Evolutionary conservation across 768 basidiomycete species (phyloP).

Genomic region (Suillus subaureus): DNA sequence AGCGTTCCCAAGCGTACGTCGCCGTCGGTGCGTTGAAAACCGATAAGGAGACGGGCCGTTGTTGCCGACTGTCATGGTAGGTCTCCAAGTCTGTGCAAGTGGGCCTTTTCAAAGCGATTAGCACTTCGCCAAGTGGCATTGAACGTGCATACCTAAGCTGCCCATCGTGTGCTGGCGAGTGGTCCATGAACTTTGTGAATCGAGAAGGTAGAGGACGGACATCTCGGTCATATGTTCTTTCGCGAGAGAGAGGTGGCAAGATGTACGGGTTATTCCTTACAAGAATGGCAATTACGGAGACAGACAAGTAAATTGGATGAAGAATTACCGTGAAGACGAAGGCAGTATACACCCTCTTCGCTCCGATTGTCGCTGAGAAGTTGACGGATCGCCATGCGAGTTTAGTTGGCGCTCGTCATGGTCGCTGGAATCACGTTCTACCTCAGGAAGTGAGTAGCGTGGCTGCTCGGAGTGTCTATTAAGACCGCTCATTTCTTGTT

Average conservation of each 20-base stretch:
- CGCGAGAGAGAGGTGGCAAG: slow-evolving; percentile 34
- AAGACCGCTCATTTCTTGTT: slow-evolving; percentile 22
- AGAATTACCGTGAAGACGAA: slow-evolving; percentile 10
- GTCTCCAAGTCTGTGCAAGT: slow-evolving; percentile 25
- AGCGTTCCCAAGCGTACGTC: slow-evolving; percentile 50
- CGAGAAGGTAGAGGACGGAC: slow-evolving; percentile 34
- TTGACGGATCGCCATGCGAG: neutral
- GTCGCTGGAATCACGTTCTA: slow-evolving; percentile 26
- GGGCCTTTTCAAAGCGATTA: slow-evolving; percentile 23
- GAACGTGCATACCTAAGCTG: slow-evolving; percentile 24
- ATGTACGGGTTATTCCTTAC: slow-evolving; percentile 28
- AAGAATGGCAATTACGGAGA: neutral
- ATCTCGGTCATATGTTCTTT: slow-evolving; percentile 35
- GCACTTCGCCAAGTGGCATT: slow-evolving; percentile 14
- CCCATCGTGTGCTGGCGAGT: slow-evolving; percentile 21
- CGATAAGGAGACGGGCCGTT: slow-evolving; percentile 38
- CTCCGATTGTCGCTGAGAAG: slow-evolving; percentile 22
- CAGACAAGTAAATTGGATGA: neutral
- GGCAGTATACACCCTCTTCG: slow-evolving; percentile 24
- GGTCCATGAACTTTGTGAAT: slow-evolving; percentile 30
- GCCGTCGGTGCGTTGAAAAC: slow-evolving; percentile 47
- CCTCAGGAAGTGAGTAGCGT: neutral
- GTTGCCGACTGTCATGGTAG: slow-evolving; percentile 29
- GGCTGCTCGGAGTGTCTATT: slow-evolving; percentile 16
- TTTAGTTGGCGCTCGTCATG: slow-evolving; percentile 21